A percentile compares a stretch with the other conserved stretches of the same genome.
phyloP scores from a whole-genome alignment of 2,329 filamentous ascomycete species.

The Lasiodiplodia gonubiensis region DNA sequence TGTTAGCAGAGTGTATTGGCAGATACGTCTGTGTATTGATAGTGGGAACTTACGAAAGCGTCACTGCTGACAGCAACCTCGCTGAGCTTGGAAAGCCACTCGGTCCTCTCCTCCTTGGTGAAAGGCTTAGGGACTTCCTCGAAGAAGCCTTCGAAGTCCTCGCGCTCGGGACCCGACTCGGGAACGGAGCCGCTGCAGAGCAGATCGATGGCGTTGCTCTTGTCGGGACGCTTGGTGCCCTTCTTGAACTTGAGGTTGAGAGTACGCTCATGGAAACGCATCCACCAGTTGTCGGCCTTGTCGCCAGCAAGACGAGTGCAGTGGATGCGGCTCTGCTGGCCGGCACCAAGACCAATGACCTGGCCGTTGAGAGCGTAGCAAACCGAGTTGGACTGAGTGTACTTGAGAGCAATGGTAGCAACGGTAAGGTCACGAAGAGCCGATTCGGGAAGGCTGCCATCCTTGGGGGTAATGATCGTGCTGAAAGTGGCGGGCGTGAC shows the following conservation, averaged over 20 bases:
- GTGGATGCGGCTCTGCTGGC: constrained; percentile 97
- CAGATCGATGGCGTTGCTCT: constrained; percentile 97
- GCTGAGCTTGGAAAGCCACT: constrained; percentile 82
- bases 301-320: constrained; percentile 96
- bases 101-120: constrained; percentile 79
- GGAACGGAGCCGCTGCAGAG: constrained; percentile 91
- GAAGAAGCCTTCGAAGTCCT: constrained; percentile 86
- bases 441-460: constrained; percentile 74
- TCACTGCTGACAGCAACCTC: constrained; percentile 90
- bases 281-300: constrained; percentile 99
- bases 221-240: constrained; percentile 93
- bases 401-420: constrained; percentile 96
- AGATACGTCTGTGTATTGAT: not conserved
- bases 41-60: constrained; percentile 80
- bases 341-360: constrained; percentile 90
- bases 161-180: constrained; percentile 79
- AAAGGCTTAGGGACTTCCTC: constrained; percentile 86
- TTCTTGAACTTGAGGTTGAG: constrained; percentile 95
- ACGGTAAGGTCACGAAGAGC: constrained; percentile 90
- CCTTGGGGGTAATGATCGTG: constrained; percentile 85
- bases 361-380: constrained; percentile 96
- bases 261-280: constrained; percentile 92
- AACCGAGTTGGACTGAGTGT: constrained; percentile 98
- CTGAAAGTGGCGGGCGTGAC: constrained; percentile 86
- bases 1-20: constrained; percentile 7